Evolutionary conservation across 768 basidiomycete genomes (phyloP).

Genomic region (Mycena maculata): DNA sequence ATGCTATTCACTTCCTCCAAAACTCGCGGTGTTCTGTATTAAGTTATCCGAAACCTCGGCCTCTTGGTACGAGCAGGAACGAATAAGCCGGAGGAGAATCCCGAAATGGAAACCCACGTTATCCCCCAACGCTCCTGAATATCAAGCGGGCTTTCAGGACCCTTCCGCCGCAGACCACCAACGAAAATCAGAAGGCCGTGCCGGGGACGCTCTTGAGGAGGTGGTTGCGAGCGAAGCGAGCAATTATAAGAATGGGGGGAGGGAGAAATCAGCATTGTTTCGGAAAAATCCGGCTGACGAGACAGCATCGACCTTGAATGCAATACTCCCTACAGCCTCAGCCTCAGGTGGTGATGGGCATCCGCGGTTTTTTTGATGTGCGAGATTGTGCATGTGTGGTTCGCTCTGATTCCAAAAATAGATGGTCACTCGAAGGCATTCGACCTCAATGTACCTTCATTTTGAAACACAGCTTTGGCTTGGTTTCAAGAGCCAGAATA

Average conservation of each 20-base stretch:
- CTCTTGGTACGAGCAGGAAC: slow-evolving; percentile 52
- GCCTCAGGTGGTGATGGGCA: too few species aligned
- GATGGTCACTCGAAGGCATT: too few species aligned
- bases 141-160: slow-evolving; percentile 27
- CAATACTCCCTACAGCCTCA: too few species aligned
- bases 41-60: slow-evolving; percentile 66
- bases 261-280: slow-evolving; percentile 61
- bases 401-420: too few species aligned
- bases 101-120: slow-evolving; percentile 53
- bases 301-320: background rate
- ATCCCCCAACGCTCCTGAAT: slow-evolving; percentile 31
- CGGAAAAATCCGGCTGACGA: slow-evolving; percentile 53
- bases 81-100: slow-evolving; percentile 40
- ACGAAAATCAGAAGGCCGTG: slow-evolving; percentile 35
- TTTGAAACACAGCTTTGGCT: too few species aligned
- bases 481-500: too few species aligned
- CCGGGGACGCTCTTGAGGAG: slow-evolving; percentile 62
- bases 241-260: slow-evolving; percentile 74
- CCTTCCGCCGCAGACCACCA: slow-evolving; percentile 31
- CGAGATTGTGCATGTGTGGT: too few species aligned
- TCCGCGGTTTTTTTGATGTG: too few species aligned
- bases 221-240: too few species aligned
- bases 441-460: too few species aligned
- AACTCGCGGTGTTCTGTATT: slow-evolving; percentile 72
- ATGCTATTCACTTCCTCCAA: slow-evolving; percentile 71